A percentile compares a stretch with the other conserved stretches of the same genome.
Evolutionary conservation across 331 rosid species (phyloP).

Genomic region (Cucumis variabilis): DNA sequence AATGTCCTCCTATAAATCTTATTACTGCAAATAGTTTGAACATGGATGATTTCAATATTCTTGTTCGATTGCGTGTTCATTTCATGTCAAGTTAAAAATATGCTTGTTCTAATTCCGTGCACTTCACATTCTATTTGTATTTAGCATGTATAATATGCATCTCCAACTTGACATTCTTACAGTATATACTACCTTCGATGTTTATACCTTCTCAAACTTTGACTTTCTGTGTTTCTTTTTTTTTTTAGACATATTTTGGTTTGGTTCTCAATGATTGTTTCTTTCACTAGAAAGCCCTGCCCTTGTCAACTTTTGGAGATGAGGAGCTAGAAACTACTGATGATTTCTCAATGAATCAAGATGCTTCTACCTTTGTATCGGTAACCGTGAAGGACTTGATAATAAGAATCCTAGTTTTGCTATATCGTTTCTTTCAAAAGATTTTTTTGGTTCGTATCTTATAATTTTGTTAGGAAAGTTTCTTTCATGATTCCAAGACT

Average conservation of each 20-base stretch:
- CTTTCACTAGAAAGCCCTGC: slow-evolving; percentile 62
- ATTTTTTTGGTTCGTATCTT: too few species aligned
- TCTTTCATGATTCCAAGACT: too few species aligned
- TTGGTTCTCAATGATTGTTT: background rate
- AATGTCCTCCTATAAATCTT: background rate
- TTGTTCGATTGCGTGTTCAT: slow-evolving; percentile 85
- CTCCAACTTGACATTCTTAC: background rate
- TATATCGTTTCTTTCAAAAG: too few species aligned
- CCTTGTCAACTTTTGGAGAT: slow-evolving; percentile 83
- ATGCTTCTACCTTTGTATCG: slow-evolving; percentile 43
- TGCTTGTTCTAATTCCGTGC: background rate
- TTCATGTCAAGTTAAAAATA: slow-evolving; percentile 83
- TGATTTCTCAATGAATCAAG: slow-evolving; percentile 49
- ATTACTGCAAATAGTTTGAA: background rate
- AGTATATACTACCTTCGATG: background rate
- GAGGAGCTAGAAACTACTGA: slow-evolving; percentile 53
- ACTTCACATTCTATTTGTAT: background rate
- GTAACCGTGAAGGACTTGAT: slow-evolving; percentile 42
- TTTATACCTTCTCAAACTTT: background rate
- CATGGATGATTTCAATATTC: background rate
- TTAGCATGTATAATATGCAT: background rate
- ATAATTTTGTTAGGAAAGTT: too few species aligned
- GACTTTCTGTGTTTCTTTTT: background rate
- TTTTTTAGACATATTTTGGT: slow-evolving; percentile 12
- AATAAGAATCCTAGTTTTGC: slow-evolving; percentile 48